Evolutionary conservation across 1,284 basidiomycete species (phyloP), one percentile per base, ranked within the genome.

Genomic region (Tilletia walkeri): DNA sequence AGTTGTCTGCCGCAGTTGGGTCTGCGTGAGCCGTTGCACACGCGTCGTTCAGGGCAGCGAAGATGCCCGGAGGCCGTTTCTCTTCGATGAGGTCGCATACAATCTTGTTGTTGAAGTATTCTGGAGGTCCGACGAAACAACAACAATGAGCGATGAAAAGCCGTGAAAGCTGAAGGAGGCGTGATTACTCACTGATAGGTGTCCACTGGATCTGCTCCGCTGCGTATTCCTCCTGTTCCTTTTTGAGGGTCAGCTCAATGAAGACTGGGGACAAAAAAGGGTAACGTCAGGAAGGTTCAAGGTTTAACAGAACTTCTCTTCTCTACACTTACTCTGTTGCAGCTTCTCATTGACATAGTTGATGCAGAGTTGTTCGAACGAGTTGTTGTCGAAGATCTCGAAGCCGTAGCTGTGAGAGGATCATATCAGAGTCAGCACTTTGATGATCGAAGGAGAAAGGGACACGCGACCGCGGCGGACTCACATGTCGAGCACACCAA

Each of bases 271-370:
- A 45, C 1, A 3, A 14, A 45, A 14, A 45, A 45, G 1, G 1
- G 41, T 45, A 14, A 14, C 14, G 41, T 45, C 41, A 45, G 41
- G 14, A 7, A 14, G 6, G 14, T 45, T 1, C 41, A 7, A 45
- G 41, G 3, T 45, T 3, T 14, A 3, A 0, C 14, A 14, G 6
- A 14, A 45, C 6, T 14, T 45, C 9, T 1, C 41, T 1, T 45
- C n/a, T 7, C 12, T 38, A 1, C 36, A 63, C 59, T 41, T 18
- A 63, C 59, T 79, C 84, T 99, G 96, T 79, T 97, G 95, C 36
- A 85, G 88, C 85, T 98, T 98, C 86, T 99, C 96, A 87, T 99
- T 99, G 86, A 99, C 96, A 81, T 99, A 99, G 87, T 99, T 99
- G 88, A 99, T 99, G 86, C 96, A 99, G 24, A 99, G 89, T 85